phyloP scores from a whole-genome alignment of 2,329 filamentous ascomycete genomes.

The Aspergillus brasiliensis region DNA sequence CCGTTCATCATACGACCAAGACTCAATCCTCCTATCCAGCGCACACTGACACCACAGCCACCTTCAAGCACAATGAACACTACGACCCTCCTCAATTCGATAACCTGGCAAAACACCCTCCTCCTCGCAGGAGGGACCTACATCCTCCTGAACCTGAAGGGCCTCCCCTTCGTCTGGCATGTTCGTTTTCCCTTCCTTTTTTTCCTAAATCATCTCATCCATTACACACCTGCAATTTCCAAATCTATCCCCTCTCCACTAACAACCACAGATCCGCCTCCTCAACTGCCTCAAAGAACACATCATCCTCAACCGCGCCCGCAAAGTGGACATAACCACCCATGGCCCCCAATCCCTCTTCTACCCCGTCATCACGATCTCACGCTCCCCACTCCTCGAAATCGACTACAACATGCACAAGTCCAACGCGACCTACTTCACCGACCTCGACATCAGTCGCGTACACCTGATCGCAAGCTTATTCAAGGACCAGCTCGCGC shows the following conservation, averaged over 20 bases:
- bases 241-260: not conserved
- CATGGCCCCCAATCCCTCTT: slow-evolving; percentile 8
- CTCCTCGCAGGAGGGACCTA: not conserved
- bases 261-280: slow-evolving; percentile 6
- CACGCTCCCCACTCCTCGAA: slow-evolving; percentile 14
- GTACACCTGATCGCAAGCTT: not conserved
- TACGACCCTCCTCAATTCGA: not conserved
- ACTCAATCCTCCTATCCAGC: not conserved
- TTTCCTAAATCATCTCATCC: too few relatives aligned
- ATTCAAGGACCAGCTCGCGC: slow-evolving; percentile 7
- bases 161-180: slow-evolving; percentile 13
- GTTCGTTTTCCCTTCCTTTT: not conserved
- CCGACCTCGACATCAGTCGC: slow-evolving; percentile 22
- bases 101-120: slow-evolving; percentile 1
- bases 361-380: slow-evolving; percentile 5
- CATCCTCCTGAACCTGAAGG: slow-evolving; percentile 4
- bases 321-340: not conserved
- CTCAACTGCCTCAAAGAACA: not conserved
- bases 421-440: slow-evolving; percentile 23
- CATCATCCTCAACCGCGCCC: not conserved
- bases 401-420: slow-evolving; percentile 26
- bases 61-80: not conserved
- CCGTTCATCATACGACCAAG: too few relatives aligned
- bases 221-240: too few relatives aligned
- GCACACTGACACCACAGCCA: not conserved